Evolutionary conservation across 257 asterid species (phyloP).

Genomic region (Solanum medicagineum): DNA sequence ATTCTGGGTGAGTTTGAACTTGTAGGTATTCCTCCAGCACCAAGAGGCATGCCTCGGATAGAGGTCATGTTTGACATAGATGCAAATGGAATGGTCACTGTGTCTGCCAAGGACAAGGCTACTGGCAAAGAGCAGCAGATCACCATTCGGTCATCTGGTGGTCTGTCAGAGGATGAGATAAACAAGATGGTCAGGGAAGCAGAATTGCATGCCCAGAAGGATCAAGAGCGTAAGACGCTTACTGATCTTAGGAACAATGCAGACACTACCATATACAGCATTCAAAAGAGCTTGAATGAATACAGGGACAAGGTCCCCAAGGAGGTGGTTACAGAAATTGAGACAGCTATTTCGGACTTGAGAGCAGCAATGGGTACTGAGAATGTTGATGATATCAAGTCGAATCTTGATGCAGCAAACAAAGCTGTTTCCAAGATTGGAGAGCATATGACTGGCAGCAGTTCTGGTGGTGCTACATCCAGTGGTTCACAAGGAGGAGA

Average conservation of each 20-base stretch:
- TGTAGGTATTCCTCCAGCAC: slow-evolving; percentile 72
- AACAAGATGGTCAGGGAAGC: slow-evolving; percentile 81
- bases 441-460: slow-evolving; percentile 57
- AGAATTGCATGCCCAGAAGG: slow-evolving; percentile 57
- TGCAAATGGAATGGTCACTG: slow-evolving; percentile 77
- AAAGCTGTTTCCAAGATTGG: slow-evolving; percentile 76
- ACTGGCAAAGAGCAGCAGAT: slow-evolving; percentile 71
- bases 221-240: slow-evolving; percentile 49
- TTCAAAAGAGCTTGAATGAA: slow-evolving; percentile 59
- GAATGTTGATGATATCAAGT: slow-evolving; percentile 40
- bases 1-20: slow-evolving; percentile 74
- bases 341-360: slow-evolving; percentile 47
- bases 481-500: slow-evolving; percentile 48
- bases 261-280: slow-evolving; percentile 59
- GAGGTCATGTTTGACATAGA: slow-evolving; percentile 84
- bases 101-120: slow-evolving; percentile 74
- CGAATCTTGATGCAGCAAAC: slow-evolving; percentile 59
- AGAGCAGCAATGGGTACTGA: slow-evolving; percentile 38
- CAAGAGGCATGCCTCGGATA: slow-evolving; percentile 75
- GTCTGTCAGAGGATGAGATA: slow-evolving; percentile 61
- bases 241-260: slow-evolving; percentile 54
- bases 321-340: slow-evolving; percentile 51
- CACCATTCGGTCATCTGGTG: slow-evolving; percentile 68
- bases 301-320: slow-evolving; percentile 59
- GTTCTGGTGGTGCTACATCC: slow-evolving; percentile 22